Percentiles rank a stretch among this genome's conserved stretches.
These are phyloP conservation scores for Citrullus amarus DNA, from an alignment of 306 rosid genomes.

Conservation along the genomic window DNA sequence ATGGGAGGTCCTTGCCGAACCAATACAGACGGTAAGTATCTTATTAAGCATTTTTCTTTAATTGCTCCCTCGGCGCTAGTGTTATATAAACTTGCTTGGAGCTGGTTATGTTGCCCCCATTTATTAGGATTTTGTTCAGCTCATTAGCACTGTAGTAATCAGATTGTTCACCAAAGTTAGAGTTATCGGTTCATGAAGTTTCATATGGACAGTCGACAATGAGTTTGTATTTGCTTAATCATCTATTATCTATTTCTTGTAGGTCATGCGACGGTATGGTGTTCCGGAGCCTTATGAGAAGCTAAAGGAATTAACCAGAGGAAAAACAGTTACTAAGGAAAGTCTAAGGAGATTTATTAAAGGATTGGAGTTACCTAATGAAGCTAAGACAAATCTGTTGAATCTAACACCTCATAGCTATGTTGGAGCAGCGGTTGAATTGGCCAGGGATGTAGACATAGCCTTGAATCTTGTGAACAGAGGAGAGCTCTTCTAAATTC, in stretches of 20 bases:
- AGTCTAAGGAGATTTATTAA: constrained; percentile 62
- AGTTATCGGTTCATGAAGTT: background rate
- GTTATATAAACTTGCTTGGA: background rate
- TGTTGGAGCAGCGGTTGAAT: constrained; percentile 66
- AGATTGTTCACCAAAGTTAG: background rate
- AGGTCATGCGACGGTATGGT: constrained; percentile 92
- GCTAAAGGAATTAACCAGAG: constrained; percentile 78
- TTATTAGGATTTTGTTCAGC: background rate
- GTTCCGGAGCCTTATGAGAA: constrained; percentile 95
- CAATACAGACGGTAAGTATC: constrained; percentile 76
- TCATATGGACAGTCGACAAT: background rate
- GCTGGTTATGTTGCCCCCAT: background rate
- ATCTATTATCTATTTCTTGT: background rate
- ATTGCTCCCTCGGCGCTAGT: background rate
- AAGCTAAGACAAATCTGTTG: constrained; percentile 49
- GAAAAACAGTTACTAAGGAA: constrained; percentile 64
- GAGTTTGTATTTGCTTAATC: background rate
- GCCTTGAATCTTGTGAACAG: constrained; percentile 24
- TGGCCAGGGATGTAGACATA: constrained; percentile 51
- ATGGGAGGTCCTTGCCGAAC: constrained; percentile 98
- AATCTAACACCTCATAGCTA: constrained; percentile 66
- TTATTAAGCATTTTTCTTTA: background rate
- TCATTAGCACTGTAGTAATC: background rate
- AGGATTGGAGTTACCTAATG: constrained; percentile 58
- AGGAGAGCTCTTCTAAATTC: constrained; percentile 4